A percentile compares a stretch with the other conserved stretches of the same genome.
phyloP scores from a whole-genome alignment of 352 stramenopile genomes.

The Globisporangium heterothallicum region DNA sequence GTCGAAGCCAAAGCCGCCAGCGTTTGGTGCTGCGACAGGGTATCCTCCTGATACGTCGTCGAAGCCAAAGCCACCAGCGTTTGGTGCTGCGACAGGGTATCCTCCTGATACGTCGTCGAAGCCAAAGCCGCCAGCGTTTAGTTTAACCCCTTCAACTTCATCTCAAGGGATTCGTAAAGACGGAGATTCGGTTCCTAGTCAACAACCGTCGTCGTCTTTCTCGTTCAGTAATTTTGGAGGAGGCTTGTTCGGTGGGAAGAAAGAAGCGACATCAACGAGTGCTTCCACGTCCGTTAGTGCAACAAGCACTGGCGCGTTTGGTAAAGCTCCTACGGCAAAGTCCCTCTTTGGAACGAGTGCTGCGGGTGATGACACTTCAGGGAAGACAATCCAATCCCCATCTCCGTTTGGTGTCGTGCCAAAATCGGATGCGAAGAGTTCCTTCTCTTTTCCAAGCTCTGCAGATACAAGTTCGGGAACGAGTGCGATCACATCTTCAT shows the following conservation, averaged over 20 bases:
- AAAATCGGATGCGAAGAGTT: constrained; percentile 14
- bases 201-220: constrained; percentile 7
- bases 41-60: constrained; percentile 38
- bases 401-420: constrained; percentile 28
- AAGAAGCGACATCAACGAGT: not conserved
- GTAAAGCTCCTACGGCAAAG: constrained; percentile 13
- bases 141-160: not conserved
- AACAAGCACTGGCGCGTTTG: not conserved
- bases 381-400: constrained; percentile 6
- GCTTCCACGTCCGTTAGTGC: not conserved
- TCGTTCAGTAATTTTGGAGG: constrained; percentile 15
- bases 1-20: constrained; percentile 15
- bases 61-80: constrained; percentile 24
- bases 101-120: constrained; percentile 37
- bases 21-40: constrained; percentile 1
- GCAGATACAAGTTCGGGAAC: constrained; percentile 9
- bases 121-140: constrained; percentile 22
- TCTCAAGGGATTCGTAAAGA: not conserved
- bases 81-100: constrained; percentile 21
- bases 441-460: constrained; percentile 28
- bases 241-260: constrained; percentile 1
- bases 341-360: constrained; percentile 14
- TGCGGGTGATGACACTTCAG: constrained; percentile 2
- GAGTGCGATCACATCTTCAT: not conserved
- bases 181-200: not conserved